These are phyloP conservation scores for Pelargonium myrrhifolium DNA, from an alignment of 441 rosid species.

Conservation along the genomic window DNA sequence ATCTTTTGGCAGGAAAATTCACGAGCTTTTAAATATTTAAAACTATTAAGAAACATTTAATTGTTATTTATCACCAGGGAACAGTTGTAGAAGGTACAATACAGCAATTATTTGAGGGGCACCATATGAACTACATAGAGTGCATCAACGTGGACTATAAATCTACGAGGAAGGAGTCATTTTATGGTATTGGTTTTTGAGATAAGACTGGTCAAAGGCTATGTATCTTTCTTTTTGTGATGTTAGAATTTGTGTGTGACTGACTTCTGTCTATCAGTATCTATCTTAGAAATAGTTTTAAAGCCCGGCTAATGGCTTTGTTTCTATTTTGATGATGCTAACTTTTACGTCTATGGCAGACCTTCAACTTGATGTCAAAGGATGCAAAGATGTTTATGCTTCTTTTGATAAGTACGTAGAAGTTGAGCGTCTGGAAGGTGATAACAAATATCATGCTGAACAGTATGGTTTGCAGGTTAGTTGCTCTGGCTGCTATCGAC, in stretches of 20 bases:
- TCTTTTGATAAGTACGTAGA: slow-evolving; percentile 96
- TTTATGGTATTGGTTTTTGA: slow-evolving; percentile 42
- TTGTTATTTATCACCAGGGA: slow-evolving; percentile 33
- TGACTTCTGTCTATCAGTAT: not conserved
- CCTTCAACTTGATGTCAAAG: slow-evolving; percentile 54
- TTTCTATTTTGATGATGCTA: slow-evolving; percentile 6
- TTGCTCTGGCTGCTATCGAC: slow-evolving; percentile 5
- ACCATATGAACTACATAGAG: slow-evolving; percentile 70
- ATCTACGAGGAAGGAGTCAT: slow-evolving; percentile 70
- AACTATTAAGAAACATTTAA: not conserved
- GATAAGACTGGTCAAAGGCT: not conserved
- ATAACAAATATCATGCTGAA: slow-evolving; percentile 90
- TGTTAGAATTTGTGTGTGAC: not conserved
- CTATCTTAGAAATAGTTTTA: slow-evolving; percentile 6
- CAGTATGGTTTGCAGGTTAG: slow-evolving; percentile 87
- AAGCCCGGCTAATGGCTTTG: not conserved
- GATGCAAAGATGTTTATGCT: slow-evolving; percentile 83
- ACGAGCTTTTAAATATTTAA: not conserved
- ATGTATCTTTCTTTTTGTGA: not conserved
- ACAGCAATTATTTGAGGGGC: slow-evolving; percentile 68
- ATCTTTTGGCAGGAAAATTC: not conserved
- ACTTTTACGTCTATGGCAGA: slow-evolving; percentile 23
- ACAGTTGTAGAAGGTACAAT: slow-evolving; percentile 78
- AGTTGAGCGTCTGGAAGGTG: slow-evolving; percentile 96
- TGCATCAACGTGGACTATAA: slow-evolving; percentile 71